Percentiles rank a stretch among this genome's conserved stretches.
phyloP scores from a whole-genome alignment of 441 rosid species.

The Biscutella laevigata region DNA sequence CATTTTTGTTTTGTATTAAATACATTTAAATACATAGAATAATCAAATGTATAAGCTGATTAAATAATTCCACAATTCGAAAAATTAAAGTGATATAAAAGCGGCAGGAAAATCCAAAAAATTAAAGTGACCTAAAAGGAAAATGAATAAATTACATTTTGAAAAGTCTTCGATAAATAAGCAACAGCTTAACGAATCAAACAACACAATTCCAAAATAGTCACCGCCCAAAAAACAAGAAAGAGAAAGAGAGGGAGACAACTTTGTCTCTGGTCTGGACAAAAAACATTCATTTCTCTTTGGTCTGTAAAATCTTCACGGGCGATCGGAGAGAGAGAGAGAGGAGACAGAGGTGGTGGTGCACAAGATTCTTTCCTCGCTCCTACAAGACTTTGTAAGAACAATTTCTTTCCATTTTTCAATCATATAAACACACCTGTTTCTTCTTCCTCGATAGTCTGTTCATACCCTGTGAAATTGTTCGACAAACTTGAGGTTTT shows the following conservation, averaged over 20 bases:
- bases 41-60: too few species aligned
- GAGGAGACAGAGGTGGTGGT: conserved; percentile 26
- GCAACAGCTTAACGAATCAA: conserved; percentile 25
- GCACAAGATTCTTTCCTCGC: conserved; percentile 37
- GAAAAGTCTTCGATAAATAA: conserved; percentile 27
- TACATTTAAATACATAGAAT: too few species aligned
- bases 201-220: conserved; percentile 27
- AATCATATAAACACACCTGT: conserved; percentile 1
- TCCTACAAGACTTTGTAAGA: conserved; percentile 34
- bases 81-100: too few species aligned
- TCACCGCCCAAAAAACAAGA: conserved; percentile 27
- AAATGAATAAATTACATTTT: too few species aligned
- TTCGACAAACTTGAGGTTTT: background rate
- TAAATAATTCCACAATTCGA: too few species aligned
- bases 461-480: background rate
- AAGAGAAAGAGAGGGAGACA: conserved; percentile 27
- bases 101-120: too few species aligned
- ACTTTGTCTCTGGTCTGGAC: conserved; percentile 20
- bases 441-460: conserved; percentile 4
- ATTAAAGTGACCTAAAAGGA: too few species aligned
- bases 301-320: conserved; percentile 29
- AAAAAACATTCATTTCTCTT: conserved; percentile 25
- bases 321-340: conserved; percentile 21
- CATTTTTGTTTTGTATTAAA: too few species aligned
- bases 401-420: conserved; percentile 14